These are phyloP conservation scores for Tylopilus intermedius DNA, from an alignment of 768 basidiomycete species.

Conservation along the genomic window DNA sequence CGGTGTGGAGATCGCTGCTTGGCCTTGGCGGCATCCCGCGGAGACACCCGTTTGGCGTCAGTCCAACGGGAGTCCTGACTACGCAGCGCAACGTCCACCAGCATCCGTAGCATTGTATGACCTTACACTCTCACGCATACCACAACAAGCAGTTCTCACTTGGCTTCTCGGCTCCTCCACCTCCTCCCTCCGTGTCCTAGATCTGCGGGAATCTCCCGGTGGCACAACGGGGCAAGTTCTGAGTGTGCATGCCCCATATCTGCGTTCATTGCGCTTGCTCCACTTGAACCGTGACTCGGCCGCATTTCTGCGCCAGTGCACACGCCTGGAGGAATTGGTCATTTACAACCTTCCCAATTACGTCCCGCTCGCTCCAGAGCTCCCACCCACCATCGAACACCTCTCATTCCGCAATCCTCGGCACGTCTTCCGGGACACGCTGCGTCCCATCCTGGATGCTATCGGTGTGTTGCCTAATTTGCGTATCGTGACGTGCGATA, in stretches of 20 bases:
- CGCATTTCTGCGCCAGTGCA: slow-evolving; percentile 34
- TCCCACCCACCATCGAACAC: slow-evolving; percentile 39
- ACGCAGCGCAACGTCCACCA: slow-evolving; percentile 3
- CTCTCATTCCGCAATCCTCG: slow-evolving; percentile 33
- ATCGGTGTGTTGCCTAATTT: slow-evolving; percentile 32
- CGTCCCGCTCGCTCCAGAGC: slow-evolving; percentile 26
- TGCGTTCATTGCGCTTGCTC: slow-evolving; percentile 42
- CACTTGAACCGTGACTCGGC: slow-evolving; percentile 31
- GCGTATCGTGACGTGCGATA: slow-evolving; percentile 35
- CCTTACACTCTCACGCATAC: slow-evolving; percentile 35
- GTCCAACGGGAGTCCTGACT: not conserved
- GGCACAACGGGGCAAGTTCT: slow-evolving; percentile 23
- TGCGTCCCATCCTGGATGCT: slow-evolving; percentile 29
- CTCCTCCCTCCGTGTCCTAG: slow-evolving; percentile 35
- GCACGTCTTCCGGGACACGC: slow-evolving; percentile 19
- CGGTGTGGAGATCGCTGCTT: slow-evolving; percentile 34
- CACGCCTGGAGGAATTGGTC: slow-evolving; percentile 37
- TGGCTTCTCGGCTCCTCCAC: slow-evolving; percentile 39
- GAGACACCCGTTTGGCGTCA: slow-evolving; percentile 11
- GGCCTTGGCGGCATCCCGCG: slow-evolving; percentile 27
- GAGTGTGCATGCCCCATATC: slow-evolving; percentile 25
- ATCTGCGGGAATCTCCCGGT: slow-evolving; percentile 36
- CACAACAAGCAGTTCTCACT: slow-evolving; percentile 25
- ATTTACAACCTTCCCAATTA: slow-evolving; percentile 34
- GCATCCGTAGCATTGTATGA: slow-evolving; percentile 34